Evolutionary conservation across 345 rosid genomes (phyloP), one percentile per base, ranked within the genome.

Genomic region (Brassica carinata): DNA sequence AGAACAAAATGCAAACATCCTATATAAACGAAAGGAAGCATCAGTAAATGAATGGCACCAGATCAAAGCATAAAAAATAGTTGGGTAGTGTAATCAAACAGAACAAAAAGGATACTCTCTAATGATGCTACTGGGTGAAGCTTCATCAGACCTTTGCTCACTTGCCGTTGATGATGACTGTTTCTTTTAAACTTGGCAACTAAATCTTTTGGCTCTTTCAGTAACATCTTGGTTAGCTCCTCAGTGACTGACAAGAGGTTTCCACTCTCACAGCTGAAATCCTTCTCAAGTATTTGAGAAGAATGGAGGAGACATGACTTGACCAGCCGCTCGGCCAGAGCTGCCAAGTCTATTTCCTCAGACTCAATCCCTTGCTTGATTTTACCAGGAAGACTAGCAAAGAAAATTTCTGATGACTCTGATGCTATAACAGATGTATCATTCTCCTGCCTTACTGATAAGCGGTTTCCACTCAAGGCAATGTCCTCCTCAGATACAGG

Each of bases 311-410:
- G 83, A 71, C 88, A 86, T 8, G 92, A 85, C 59, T 80, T 87
- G 75, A 93, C 98, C 65, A 96, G 91, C 63, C 97, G 82, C 83
- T 86, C 90, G 2, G 98, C 99, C 73, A 96, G 84, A 63, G 95
- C 83, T 64, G 87, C 87, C 85, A 93, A 75, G 73, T 92, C 94
- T 72, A 91, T 88, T 80, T 86, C 93, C 78, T 91, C 92, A 71
- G 88, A 86, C 82, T 88, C 93, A 57, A 93, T 84, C 71, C 97
- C 99, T 82, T 86, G 89, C 71, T 86, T 78, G 71, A 91, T 88
- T 86, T 88, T 96, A 51, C 79, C 72, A 5, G 92, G 86, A 70
- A 92, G 88, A 77, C 80, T 84, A 69, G 67, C 73, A 15, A 92
- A 87, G 84, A 93, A 91, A 83, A 66, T 76, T 69, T 90, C 94